Evolutionary conservation across 768 basidiomycete species (phyloP), one percentile per base, ranked within the genome.

Genomic region (Boletales sp.): DNA sequence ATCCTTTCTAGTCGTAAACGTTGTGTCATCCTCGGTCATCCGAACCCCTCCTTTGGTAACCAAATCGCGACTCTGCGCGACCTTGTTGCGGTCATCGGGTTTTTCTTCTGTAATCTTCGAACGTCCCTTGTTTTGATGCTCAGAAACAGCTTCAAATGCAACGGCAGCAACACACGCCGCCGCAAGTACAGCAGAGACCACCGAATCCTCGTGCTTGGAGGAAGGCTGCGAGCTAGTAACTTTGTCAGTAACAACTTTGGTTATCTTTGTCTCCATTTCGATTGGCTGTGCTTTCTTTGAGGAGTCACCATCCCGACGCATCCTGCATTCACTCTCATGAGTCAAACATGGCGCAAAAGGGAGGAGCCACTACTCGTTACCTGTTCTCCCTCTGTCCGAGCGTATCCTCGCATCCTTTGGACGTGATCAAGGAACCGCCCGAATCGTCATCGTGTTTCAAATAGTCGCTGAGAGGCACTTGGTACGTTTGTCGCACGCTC

Each of bases 381-480:
- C 50, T 39, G 1, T 35, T 43, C 21, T 42, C 43, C 19, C 14
- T 14, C n/a, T 39, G 30, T 34, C n/a, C 11, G 15, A 38, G 40
- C 5, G 2, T 17, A 24, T 9, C 46, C 12, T 39, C n/a, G 30
- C 30, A 40, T 35, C 42, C 41, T n/a, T 35, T 50, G 9, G 37
- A 35, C 27, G n/a, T 45, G 17, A 41, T 48, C 30, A 19, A 10
- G 8, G 42, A 34, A 19, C 12, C 19, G 8, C 40, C 27, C 10
- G 3, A n/a, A 8, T 48, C 29, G 12, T 11, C 19, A 8, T 45
- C 31, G 1, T 40, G n/a, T 24, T 29, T 27, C 42, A 63, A 24
- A 19, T 57, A 52, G 27, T 41, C 32, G 51, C 45, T 57, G 13
- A 55, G 45, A 50, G 62, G 62, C 0, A 62, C 63, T 37, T 47